Conservation (phyloP, 2,329 filamentous ascomycete genomes). For the Stagonosporopsis tanaceti region DNA sequence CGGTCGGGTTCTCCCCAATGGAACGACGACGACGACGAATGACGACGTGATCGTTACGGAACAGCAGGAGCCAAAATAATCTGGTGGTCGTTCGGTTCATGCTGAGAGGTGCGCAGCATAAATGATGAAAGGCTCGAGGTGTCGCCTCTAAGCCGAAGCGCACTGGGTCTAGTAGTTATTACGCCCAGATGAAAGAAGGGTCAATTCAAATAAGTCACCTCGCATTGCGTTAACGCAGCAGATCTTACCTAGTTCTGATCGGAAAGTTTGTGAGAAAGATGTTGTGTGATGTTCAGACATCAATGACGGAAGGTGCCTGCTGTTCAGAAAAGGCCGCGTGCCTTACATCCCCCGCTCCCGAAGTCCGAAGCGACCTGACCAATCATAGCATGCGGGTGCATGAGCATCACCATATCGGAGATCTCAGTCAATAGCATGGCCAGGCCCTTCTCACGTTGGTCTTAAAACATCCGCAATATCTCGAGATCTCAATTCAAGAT, state of each 20-base stretch:
- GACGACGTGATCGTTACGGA: background rate
- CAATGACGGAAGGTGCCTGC: constrained; percentile 2
- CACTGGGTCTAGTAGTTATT: background rate
- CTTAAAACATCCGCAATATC: background rate
- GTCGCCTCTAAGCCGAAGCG: background rate
- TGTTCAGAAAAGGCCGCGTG: background rate
- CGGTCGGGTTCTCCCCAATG: background rate
- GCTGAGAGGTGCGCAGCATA: background rate
- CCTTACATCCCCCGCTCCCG: constrained; percentile 19
- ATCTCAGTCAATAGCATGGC: background rate
- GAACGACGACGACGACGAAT: background rate
- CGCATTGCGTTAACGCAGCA: background rate
- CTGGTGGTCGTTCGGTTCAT: background rate
- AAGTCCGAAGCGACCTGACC: constrained; percentile 15
- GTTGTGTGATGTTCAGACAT: background rate
- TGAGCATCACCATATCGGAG: background rate
- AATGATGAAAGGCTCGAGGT: background rate
- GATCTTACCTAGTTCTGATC: background rate
- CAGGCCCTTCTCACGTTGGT: background rate
- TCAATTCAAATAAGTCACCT: background rate
- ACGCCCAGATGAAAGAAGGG: too few relatives aligned
- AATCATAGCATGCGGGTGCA: background rate
- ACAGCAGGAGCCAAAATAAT: background rate
- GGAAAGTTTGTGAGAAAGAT: too few relatives aligned
- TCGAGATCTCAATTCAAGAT: background rate